These are phyloP conservation scores for Thraustochytrium striatum DNA, from an alignment of 352 stramenopile genomes.

Conservation along the genomic window DNA sequence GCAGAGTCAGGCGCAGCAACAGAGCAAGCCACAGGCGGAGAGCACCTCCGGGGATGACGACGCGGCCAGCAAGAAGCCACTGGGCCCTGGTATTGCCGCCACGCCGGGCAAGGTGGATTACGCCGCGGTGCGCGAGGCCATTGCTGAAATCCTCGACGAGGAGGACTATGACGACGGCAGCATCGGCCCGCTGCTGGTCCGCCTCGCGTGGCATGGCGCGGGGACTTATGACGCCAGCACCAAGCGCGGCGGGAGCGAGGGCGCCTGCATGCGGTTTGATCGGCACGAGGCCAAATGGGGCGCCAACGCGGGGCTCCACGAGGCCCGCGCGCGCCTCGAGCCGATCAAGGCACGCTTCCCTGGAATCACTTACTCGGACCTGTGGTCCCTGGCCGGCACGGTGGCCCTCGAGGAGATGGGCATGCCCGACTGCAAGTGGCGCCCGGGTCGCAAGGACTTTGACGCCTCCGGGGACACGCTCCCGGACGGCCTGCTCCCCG, in stretches of 20 bases:
- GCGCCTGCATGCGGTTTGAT: constrained; percentile 80
- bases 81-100: not conserved
- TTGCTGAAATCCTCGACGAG: constrained; percentile 27
- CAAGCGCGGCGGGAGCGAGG: constrained; percentile 76
- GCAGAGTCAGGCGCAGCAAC: not conserved
- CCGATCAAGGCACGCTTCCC: constrained; percentile 88
- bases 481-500: constrained; percentile 90
- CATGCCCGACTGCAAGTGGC: constrained; percentile 76
- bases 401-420: constrained; percentile 93
- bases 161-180: constrained; percentile 68
- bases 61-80: not conserved
- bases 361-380: constrained; percentile 79
- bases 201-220: constrained; percentile 85
- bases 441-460: constrained; percentile 68
- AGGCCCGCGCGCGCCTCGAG: constrained; percentile 78
- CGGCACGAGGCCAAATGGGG: constrained; percentile 82
- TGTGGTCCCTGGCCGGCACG: constrained; percentile 93
- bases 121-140: constrained; percentile 25
- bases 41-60: not conserved
- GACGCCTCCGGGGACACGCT: constrained; percentile 43
- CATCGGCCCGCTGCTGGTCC: constrained; percentile 74
- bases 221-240: constrained; percentile 84
- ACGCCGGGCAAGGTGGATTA: constrained; percentile 35
- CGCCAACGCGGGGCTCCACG: constrained; percentile 85
- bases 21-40: not conserved